A percentile compares a stretch with the other conserved stretches of the same genome.
These are phyloP conservation scores for Dothistroma septosporum DNA, from an alignment of 2,329 filamentous ascomycete genomes.

Conservation along the genomic window DNA sequence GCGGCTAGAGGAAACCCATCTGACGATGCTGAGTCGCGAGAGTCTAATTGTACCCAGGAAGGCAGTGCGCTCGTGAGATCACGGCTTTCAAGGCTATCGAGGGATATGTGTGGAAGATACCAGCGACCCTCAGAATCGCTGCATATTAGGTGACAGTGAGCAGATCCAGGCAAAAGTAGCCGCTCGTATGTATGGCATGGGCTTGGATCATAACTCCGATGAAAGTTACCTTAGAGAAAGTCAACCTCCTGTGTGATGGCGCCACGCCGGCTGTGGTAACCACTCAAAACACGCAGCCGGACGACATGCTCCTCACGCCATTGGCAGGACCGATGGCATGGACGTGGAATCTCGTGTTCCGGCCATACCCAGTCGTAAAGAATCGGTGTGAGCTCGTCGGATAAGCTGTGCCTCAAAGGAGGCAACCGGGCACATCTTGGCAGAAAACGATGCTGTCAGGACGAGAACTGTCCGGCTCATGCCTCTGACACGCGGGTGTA, in stretches of 20 bases:
- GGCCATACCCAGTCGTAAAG: neutral
- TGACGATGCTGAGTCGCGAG: no score
- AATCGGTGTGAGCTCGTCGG: neutral
- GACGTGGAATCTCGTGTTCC: constrained; percentile 1
- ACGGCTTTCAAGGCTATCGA: neutral
- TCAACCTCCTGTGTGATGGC: neutral
- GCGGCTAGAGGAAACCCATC: neutral
- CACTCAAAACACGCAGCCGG: neutral
- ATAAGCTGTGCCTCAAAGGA: neutral
- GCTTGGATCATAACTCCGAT: neutral
- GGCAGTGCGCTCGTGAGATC: neutral
- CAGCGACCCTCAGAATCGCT: neutral
- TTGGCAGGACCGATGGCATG: neutral
- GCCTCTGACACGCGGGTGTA: neutral
- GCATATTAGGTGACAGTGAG: neutral
- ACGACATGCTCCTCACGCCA: neutral
- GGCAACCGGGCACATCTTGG: neutral
- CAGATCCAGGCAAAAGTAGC: neutral
- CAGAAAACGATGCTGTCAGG: neutral
- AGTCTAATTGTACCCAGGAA: neutral
- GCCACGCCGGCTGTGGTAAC: neutral
- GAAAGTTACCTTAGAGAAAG: neutral
- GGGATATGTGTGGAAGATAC: neutral
- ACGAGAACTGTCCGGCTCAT: neutral
- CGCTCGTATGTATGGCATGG: neutral